Evolutionary conservation across 2,329 filamentous ascomycete genomes (phyloP), one percentile per base, ranked within the genome.

Genomic region (Chaetomiaceae sp.): DNA sequence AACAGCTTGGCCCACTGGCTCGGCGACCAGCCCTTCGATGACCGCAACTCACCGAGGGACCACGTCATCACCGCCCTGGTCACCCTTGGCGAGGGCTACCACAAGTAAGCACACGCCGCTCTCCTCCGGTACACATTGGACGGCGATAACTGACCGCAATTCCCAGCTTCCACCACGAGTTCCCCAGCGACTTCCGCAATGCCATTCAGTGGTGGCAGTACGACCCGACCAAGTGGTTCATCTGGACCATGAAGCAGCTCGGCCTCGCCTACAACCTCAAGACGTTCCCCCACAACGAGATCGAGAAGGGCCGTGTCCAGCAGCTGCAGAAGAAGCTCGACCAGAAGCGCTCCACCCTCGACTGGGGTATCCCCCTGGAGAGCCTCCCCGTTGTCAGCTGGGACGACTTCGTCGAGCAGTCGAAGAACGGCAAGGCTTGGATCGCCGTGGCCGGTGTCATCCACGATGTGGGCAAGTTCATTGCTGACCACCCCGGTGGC

Each of bases 291-390:
- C 74, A 82, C 72, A 95, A 95, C 70, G 89, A 95, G 69, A 95
- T 95, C 58, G 89, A 95, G 71, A 93, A 93, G 80, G 89, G 89
- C 59, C 86, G 88, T 65, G 78, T 93, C 27, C 89, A 95, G 75
- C 89, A 93, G 73, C 73, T 85, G 58, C 89, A 93, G 78, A 93
- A 93, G 86, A 93, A 93, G 79, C 82, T 95, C 54, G 89, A 93
- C 70, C 86, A 90, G 74, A 87, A 88, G 80, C 87, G 89, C 64
- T 70, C 85, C 59, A 82, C 75, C 56, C 85, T 95, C 54, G 87
- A 95, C 74, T 95, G 89, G 89, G 89, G 89, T 68, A 81, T 85
- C 59, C 88, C 89, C 54, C 81, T 95, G 23, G 88, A 93, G 69
- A 85, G 90, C 72, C 80, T 95, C 5, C 89, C 89, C 43, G 88